phyloP scores from a whole-genome alignment of 352 stramenopile genomes.

The Phytophthora vignae region DNA sequence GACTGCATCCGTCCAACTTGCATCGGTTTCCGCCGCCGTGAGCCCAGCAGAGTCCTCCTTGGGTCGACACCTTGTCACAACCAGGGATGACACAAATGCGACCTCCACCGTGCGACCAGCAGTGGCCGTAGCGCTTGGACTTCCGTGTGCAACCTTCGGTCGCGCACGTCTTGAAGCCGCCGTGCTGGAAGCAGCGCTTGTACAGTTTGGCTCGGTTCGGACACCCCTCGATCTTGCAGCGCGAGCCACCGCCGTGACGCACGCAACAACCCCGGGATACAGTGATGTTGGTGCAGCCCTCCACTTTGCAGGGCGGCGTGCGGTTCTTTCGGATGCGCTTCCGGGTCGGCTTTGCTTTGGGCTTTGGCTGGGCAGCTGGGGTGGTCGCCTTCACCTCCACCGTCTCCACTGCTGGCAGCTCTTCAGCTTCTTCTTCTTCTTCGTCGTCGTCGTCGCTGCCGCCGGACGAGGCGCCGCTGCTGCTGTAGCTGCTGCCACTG shows the following conservation, averaged over 20 bases:
- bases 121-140: slow-evolving; percentile 73
- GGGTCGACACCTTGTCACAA: slow-evolving; percentile 64
- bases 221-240: slow-evolving; percentile 43
- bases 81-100: slow-evolving; percentile 60
- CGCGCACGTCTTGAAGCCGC: slow-evolving; percentile 61
- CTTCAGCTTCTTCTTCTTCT: background rate
- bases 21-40: slow-evolving; percentile 34
- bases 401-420: background rate
- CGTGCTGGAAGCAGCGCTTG: slow-evolving; percentile 38
- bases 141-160: slow-evolving; percentile 65
- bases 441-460: slow-evolving; percentile 29
- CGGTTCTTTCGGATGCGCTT: slow-evolving; percentile 47
- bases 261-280: slow-evolving; percentile 63
- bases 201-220: slow-evolving; percentile 38
- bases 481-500: slow-evolving; percentile 28
- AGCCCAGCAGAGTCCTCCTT: slow-evolving; percentile 33
- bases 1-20: slow-evolving; percentile 28
- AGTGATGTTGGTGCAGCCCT: slow-evolving; percentile 67
- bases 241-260: slow-evolving; percentile 60
- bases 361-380: slow-evolving; percentile 4
- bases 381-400: background rate
- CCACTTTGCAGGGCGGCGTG: slow-evolving; percentile 67
- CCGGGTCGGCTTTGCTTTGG: slow-evolving; percentile 11
- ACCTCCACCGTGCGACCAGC: slow-evolving; percentile 75
- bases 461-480: slow-evolving; percentile 18